Evolutionary conservation across 2,329 filamentous ascomycete genomes (phyloP).

Genomic region (Fusarium mundagurra): DNA sequence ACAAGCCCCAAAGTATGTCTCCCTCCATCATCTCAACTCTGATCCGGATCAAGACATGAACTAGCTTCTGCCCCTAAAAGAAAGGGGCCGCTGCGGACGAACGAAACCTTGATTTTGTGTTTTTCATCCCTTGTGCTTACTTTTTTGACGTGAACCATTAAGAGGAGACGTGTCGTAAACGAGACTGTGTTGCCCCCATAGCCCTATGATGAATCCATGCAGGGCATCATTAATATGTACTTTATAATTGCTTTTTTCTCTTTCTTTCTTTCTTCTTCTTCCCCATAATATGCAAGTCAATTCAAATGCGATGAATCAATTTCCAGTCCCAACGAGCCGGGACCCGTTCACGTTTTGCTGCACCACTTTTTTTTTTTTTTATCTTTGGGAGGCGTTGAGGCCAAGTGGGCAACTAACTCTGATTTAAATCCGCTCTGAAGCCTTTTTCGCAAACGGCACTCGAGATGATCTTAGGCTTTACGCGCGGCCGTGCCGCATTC

Average conservation of each 20-base stretch:
- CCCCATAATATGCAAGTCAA: neutral
- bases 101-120: neutral
- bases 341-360: neutral
- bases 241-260: conserved; percentile 1
- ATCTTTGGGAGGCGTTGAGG: conserved; percentile 2
- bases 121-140: neutral
- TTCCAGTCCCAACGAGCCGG: conserved; percentile 23
- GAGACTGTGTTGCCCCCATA: neutral
- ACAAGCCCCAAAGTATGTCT: conserved; percentile 1
- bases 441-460: conserved; percentile 17
- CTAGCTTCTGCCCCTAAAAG: neutral
- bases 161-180: neutral
- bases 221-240: neutral
- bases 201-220: conserved; percentile 2
- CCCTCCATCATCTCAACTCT: neutral
- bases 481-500: conserved; percentile 11
- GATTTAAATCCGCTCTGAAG: neutral
- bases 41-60: neutral
- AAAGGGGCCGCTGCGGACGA: conserved; percentile 3
- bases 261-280: no score
- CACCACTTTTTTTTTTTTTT: conserved; percentile 9
- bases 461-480: neutral
- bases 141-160: neutral
- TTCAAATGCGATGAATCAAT: conserved; percentile 7
- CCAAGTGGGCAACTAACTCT: neutral